Conservation (phyloP, 2,329 filamentous ascomycete genomes). For the Verruconis gallopava region DNA sequence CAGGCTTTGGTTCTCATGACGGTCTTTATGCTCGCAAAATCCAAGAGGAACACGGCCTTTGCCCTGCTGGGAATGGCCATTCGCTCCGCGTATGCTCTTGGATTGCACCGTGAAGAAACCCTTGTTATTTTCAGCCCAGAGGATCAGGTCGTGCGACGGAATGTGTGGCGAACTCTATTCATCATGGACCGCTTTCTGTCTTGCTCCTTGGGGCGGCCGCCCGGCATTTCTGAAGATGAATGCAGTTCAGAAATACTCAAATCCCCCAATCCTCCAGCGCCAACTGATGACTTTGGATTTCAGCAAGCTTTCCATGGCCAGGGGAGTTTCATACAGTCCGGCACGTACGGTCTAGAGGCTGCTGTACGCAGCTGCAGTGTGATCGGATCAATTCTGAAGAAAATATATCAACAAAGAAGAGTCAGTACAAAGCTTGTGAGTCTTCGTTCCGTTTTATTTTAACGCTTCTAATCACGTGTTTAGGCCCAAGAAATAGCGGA, state of each 20-base stretch:
- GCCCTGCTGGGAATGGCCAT: slow-evolving; percentile 52
- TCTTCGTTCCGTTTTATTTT: no score
- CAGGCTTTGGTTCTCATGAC: slow-evolving; percentile 52
- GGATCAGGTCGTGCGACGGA: slow-evolving; percentile 38
- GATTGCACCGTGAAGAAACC: slow-evolving; percentile 48
- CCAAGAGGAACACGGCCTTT: slow-evolving; percentile 51
- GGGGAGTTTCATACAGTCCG: slow-evolving; percentile 11
- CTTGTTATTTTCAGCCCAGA: slow-evolving; percentile 38
- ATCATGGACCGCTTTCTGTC: slow-evolving; percentile 52
- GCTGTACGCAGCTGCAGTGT: slow-evolving; percentile 45
- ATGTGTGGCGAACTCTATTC: slow-evolving; percentile 52
- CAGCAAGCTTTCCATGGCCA: slow-evolving; percentile 16
- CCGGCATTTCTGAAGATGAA: slow-evolving; percentile 48
- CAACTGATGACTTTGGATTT: slow-evolving; percentile 17
- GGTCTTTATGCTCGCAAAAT: slow-evolving; percentile 48
- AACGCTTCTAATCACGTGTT: no score
- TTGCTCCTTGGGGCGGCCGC: slow-evolving; percentile 48
- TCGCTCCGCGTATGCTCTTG: slow-evolving; percentile 48
- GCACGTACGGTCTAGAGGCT: slow-evolving; percentile 33
- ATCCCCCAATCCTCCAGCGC: slow-evolving; percentile 13
- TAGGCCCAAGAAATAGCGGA: slow-evolving; percentile 45
- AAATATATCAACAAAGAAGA: slow-evolving; percentile 46
- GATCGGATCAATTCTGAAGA: slow-evolving; percentile 45
- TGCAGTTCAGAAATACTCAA: slow-evolving; percentile 39
- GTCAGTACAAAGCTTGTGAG: slow-evolving; percentile 45